Evolutionary conservation across 2,329 filamentous ascomycete genomes (phyloP).

Genomic region (Fusarium coicis): DNA sequence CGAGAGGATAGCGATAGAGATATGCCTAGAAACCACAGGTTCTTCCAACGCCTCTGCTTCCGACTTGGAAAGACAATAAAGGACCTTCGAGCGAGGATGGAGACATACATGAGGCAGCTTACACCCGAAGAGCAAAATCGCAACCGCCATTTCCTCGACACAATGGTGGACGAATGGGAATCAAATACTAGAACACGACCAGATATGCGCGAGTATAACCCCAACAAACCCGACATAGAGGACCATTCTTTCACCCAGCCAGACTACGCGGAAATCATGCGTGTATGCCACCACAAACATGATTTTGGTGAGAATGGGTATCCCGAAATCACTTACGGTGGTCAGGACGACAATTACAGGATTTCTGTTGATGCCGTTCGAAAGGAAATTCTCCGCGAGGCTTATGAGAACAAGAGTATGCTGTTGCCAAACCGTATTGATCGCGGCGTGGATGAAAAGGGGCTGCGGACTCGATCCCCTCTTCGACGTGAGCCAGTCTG

Average conservation of each 20-base stretch:
- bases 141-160: slow-evolving; percentile 25
- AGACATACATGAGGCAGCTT: slow-evolving; percentile 8
- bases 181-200: slow-evolving; percentile 27
- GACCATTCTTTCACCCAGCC: slow-evolving; percentile 8
- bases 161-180: slow-evolving; percentile 26
- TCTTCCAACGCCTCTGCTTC: slow-evolving; percentile 49
- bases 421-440: slow-evolving; percentile 53
- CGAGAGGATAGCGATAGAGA: background rate
- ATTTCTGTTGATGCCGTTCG: slow-evolving; percentile 47
- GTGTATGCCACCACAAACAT: slow-evolving; percentile 45
- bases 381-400: slow-evolving; percentile 56
- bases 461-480: slow-evolving; percentile 18
- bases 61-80: slow-evolving; percentile 52
- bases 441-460: slow-evolving; percentile 32
- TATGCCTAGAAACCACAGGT: slow-evolving; percentile 15
- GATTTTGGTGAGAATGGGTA: slow-evolving; percentile 14
- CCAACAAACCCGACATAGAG: background rate
- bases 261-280: slow-evolving; percentile 46
- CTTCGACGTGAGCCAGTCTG: slow-evolving; percentile 47
- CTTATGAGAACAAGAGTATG: slow-evolving; percentile 55
- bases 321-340: slow-evolving; percentile 5
- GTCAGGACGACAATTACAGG: slow-evolving; percentile 13
- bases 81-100: slow-evolving; percentile 12
- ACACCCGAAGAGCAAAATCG: slow-evolving; percentile 7
- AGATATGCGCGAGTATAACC: slow-evolving; percentile 29